These are phyloP conservation scores for Phytophthora pluvialis DNA, from an alignment of 352 stramenopile genomes.

Conservation along the genomic window DNA sequence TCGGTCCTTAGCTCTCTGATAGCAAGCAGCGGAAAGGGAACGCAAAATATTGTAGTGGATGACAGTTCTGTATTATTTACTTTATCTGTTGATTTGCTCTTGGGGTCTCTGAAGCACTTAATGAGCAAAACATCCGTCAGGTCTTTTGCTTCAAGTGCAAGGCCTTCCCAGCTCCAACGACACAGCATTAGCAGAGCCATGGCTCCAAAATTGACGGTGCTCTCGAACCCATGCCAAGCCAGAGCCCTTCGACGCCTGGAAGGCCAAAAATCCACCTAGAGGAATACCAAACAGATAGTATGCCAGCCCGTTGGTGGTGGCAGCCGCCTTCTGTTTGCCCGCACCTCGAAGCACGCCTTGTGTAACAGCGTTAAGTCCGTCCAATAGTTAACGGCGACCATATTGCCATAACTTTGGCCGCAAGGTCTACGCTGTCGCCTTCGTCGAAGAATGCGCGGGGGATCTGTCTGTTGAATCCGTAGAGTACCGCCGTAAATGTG, in stretches of 20 bases:
- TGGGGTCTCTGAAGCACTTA: not conserved
- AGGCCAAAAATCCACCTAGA: conserved; percentile 53
- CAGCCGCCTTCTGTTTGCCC: conserved; percentile 59
- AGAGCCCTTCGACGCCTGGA: conserved; percentile 62
- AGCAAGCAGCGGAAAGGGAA: too few relatives aligned
- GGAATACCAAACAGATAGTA: conserved; percentile 80
- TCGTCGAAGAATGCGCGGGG: conserved; percentile 46
- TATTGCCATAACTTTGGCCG: conserved; percentile 45
- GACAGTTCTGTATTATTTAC: not conserved
- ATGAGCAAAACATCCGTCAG: conserved; percentile 28
- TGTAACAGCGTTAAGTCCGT: conserved; percentile 52
- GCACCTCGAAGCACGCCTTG: conserved; percentile 72
- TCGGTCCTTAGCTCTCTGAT: too few relatives aligned
- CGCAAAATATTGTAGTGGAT: too few relatives aligned
- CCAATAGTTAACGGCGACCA: conserved; percentile 45
- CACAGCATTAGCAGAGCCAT: conserved; percentile 37
- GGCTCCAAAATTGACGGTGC: conserved; percentile 31
- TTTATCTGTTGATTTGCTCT: not conserved
- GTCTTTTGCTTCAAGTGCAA: conserved; percentile 41
- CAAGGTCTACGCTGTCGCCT: conserved; percentile 37
- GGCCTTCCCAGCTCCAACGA: conserved; percentile 37
- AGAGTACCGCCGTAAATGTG: conserved; percentile 24
- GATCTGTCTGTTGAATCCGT: conserved; percentile 26
- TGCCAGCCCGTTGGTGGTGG: conserved; percentile 57
- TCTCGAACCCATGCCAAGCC: conserved; percentile 54